phyloP scores from a whole-genome alignment of 352 stramenopile species.

The Achlya hypogyna region DNA sequence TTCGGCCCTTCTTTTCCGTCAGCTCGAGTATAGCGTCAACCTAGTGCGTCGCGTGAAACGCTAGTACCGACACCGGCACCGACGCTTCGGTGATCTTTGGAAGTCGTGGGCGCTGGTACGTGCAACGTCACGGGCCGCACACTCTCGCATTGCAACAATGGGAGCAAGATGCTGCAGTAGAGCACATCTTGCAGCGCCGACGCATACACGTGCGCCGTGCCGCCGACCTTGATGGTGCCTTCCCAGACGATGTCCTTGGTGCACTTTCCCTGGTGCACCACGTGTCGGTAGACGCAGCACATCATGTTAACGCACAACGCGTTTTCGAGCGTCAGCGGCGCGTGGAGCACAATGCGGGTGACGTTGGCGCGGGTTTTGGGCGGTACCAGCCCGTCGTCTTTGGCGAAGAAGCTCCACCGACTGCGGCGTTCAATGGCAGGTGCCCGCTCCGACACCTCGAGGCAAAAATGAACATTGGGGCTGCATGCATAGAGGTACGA shows the following conservation, averaged over 20 bases:
- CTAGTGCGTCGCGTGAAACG: background rate
- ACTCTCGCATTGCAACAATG: slow-evolving; percentile 14
- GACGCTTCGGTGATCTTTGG: background rate
- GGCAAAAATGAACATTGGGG: slow-evolving; percentile 4
- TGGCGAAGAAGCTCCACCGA: slow-evolving; percentile 12
- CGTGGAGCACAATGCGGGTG: slow-evolving; percentile 4
- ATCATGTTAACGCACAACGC: slow-evolving; percentile 16
- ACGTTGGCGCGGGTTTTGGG: background rate
- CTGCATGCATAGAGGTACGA: background rate
- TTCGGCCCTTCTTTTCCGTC: background rate
- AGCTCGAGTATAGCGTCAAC: slow-evolving; percentile 7
- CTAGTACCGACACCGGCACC: background rate
- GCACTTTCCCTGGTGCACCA: background rate
- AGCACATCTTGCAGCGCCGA: slow-evolving; percentile 5
- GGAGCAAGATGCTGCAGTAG: slow-evolving; percentile 9
- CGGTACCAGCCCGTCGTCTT: background rate
- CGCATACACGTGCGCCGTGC: background rate
- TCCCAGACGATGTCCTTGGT: slow-evolving; percentile 17
- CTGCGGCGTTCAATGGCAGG: background rate
- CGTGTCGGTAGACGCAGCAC: slow-evolving; percentile 12
- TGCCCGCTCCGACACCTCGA: background rate
- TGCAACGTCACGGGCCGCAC: slow-evolving; percentile 1
- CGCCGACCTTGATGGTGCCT: slow-evolving; percentile 12
- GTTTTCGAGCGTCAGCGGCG: slow-evolving; percentile 16
- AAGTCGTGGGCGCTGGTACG: background rate